These are phyloP conservation scores for Malassezia obtusa DNA, from an alignment of 1,284 basidiomycete species.

Conservation along the genomic window DNA sequence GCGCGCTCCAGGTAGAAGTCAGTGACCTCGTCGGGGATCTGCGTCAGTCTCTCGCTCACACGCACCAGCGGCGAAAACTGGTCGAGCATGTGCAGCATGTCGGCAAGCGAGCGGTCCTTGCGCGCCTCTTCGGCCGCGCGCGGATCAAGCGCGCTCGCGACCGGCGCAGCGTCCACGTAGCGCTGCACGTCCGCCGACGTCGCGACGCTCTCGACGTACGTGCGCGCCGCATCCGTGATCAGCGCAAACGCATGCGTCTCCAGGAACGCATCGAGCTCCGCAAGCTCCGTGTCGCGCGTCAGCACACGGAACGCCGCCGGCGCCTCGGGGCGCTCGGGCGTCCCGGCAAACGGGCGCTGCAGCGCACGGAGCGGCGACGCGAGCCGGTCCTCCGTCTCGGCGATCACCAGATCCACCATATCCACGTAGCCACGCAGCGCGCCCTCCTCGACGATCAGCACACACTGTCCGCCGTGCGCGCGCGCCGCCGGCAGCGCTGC, in stretches of 20 bases:
- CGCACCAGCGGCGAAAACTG: constrained; percentile 79
- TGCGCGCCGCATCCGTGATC: constrained; percentile 35
- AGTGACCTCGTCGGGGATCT: constrained; percentile 97
- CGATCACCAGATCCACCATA: constrained; percentile 27
- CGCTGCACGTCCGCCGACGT: constrained; percentile 36
- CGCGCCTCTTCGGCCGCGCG: constrained; percentile 65
- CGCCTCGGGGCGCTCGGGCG: constrained; percentile 4
- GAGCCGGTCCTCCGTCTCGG: constrained; percentile 20
- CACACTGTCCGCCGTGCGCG: constrained; percentile 8
- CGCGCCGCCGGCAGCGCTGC: constrained; percentile 8
- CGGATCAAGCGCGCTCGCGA: constrained; percentile 3
- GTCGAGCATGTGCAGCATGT: constrained; percentile 90
- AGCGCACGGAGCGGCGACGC: constrained; percentile 27
- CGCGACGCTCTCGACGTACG: constrained; percentile 36
- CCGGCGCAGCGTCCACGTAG: constrained; percentile 19
- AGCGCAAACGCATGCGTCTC: constrained; percentile 38
- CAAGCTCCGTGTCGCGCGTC: constrained; percentile 38
- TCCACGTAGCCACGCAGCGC: constrained; percentile 39
- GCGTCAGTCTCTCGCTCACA: neutral
- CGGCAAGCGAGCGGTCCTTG: constrained; percentile 68
- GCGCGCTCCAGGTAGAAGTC: constrained; percentile 93
- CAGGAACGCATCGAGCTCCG: constrained; percentile 41
- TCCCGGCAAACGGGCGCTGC: constrained; percentile 18
- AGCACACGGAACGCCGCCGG: constrained; percentile 34
- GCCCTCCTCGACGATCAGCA: constrained; percentile 21